Conservation (phyloP, 2,329 filamentous ascomycete genomes). For the Fusarium acutatum region DNA sequence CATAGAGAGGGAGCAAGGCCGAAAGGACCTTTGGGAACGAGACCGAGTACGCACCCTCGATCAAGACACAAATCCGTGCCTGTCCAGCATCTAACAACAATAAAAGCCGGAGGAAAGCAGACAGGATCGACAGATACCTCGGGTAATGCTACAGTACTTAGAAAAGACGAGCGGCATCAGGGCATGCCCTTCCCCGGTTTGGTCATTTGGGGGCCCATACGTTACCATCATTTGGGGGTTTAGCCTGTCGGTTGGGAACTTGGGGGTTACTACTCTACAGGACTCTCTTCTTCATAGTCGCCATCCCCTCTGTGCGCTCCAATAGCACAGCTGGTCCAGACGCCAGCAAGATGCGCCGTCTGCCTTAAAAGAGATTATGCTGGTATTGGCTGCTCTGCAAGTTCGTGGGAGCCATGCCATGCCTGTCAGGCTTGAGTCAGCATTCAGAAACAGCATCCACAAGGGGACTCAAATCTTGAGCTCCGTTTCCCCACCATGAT, state of each 20-base stretch:
- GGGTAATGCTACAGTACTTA: constrained; percentile 18
- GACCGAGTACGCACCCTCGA: constrained; percentile 20
- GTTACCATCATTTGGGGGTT: constrained; percentile 33
- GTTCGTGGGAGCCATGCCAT: constrained; percentile 15
- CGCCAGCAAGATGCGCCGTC: constrained; percentile 25
- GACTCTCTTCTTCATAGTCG: constrained; percentile 9
- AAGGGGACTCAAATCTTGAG: constrained; percentile 35
- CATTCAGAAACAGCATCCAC: constrained; percentile 33
- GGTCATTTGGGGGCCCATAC: constrained; percentile 36
- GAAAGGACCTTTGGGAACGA: background rate
- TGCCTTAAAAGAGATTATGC: constrained; percentile 13
- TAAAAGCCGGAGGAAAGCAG: constrained; percentile 18
- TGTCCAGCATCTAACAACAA: constrained; percentile 17
- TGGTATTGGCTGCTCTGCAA: constrained; percentile 3
- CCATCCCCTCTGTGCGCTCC: constrained; percentile 29
- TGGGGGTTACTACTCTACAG: constrained; percentile 28
- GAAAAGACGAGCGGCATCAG: constrained; percentile 26
- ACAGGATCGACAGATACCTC: constrained; percentile 35
- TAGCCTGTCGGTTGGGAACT: constrained; percentile 15
- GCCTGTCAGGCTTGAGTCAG: constrained; percentile 24
- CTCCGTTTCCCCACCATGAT: constrained; percentile 40
- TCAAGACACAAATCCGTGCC: constrained; percentile 20
- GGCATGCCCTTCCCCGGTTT: constrained; percentile 37
- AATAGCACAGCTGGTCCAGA: constrained; percentile 31
- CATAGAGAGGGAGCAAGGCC: constrained; percentile 1